Evolutionary conservation across 495 filamentous ascomycete genomes (phyloP).

Genomic region (Xylaria palmicola): DNA sequence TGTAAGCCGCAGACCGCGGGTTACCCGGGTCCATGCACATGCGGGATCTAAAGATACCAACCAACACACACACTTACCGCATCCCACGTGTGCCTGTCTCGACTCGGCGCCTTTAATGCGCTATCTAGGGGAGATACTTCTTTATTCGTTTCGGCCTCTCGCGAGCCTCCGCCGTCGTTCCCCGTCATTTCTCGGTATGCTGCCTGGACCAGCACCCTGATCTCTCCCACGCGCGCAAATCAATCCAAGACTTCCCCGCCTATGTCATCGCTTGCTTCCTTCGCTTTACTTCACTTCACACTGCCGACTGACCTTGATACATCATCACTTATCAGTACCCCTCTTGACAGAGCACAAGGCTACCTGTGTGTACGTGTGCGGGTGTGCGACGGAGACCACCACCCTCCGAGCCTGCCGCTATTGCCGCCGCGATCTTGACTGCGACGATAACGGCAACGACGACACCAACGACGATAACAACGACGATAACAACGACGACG

Average conservation of each 20-base stretch:
- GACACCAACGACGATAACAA: too few relatives aligned
- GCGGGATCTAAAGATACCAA: constrained; percentile 8
- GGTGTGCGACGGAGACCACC: background rate
- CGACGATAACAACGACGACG: background rate
- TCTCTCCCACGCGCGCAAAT: background rate
- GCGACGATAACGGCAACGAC: background rate
- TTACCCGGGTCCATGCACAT: constrained; percentile 2
- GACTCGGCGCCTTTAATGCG: background rate
- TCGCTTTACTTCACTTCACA: background rate
- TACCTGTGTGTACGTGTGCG: too few relatives aligned
- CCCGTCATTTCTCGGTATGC: too few relatives aligned
- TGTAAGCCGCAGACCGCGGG: too few relatives aligned
- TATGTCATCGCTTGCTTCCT: background rate
- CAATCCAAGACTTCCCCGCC: constrained; percentile 2
- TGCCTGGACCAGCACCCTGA: background rate
- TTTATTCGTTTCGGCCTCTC: background rate
- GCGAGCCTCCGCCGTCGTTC: background rate
- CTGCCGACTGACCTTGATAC: too few relatives aligned
- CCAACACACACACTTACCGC: background rate
- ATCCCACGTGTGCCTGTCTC: constrained; percentile 10
- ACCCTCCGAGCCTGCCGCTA: background rate
- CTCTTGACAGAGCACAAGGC: background rate
- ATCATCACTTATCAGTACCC: too few relatives aligned
- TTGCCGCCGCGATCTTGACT: background rate
- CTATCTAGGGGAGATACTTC: background rate